Evolutionary conservation across 306 rosid genomes (phyloP), one percentile per base, ranked within the genome.

Genomic region (Quercus engelmannii): DNA sequence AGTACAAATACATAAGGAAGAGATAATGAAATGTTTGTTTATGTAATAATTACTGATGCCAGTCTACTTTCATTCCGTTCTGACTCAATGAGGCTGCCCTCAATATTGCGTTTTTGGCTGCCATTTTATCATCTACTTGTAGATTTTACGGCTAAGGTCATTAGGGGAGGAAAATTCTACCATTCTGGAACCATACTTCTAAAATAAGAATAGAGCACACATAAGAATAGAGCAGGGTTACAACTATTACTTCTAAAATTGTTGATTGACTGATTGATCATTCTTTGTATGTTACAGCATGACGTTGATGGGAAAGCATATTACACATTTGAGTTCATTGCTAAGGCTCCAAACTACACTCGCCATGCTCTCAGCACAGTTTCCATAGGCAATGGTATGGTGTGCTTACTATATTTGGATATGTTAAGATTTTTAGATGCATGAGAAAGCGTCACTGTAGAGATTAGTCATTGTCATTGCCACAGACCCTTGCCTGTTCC

Each of bases 321-420:
- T 67, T 96, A 93, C 82, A 89, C 81, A 19, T 91, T 96, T 28
- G 99, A 96, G 90, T 96, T 93, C 72, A 28, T 87, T 78, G 98
- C 98, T 61, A 83, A 90, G 81, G 99, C 99, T 83, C 97, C 98
- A 63, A 96, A 96, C 83, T 96, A 77, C 71, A 96, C 97, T 73
- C 98, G 98, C 41, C 99, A 96, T 33, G 98, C 98, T 62, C 96
- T 96, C 75, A 91, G 96, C 83, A 87, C 91, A 12, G 87, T 96
- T 71, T 82, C 93, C 69, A 81, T 96, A 26, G 89, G 90, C 89
- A 93, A 96, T 52, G 99, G 99, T 93, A 93, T 58, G 83, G 54
- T 85, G 31, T 55, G 26, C 46, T 81, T 74, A 70, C 38, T 26
- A 26, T 76, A 38, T 58, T 69, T 33, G 17, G 33, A 71, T 26